phyloP scores from a whole-genome alignment of 2,329 filamentous ascomycete genomes.

The Amauroascus verrucosus region DNA sequence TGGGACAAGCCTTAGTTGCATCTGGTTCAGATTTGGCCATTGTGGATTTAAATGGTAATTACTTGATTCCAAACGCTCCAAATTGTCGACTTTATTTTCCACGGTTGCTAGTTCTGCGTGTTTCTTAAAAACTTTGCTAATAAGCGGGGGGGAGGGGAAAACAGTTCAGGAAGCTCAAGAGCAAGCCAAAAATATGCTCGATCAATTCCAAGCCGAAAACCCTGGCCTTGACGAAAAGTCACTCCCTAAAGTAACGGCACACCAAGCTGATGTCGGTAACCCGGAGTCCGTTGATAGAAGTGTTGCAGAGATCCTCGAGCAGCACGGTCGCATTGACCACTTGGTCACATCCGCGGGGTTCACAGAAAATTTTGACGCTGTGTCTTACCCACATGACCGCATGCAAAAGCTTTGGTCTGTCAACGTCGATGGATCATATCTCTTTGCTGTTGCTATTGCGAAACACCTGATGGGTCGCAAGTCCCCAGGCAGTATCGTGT shows the following conservation, averaged over 20 bases:
- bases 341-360: constrained; percentile 95
- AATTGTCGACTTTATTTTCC: neutral
- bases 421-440: constrained; percentile 85
- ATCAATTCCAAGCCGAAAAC: constrained; percentile 69
- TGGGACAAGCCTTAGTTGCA: constrained; percentile 82
- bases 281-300: constrained; percentile 66
- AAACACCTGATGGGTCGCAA: constrained; percentile 80
- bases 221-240: constrained; percentile 59
- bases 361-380: constrained; percentile 89
- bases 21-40: constrained; percentile 83
- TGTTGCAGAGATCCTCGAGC: constrained; percentile 56
- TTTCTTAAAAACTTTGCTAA: constrained; percentile 7
- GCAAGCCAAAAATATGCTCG: constrained; percentile 62
- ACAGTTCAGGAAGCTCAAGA: constrained; percentile 72
- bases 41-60: constrained; percentile 77
- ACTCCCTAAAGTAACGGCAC: constrained; percentile 73
- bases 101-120: neutral
- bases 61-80: neutral
- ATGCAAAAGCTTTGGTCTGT: constrained; percentile 91
- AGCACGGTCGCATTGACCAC: constrained; percentile 77
- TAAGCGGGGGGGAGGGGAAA: neutral
- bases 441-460: constrained; percentile 75
- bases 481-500: constrained; percentile 71
- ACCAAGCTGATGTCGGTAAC: constrained; percentile 78
- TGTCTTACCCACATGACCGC: constrained; percentile 80